Evolutionary conservation across 371 early-diverging fungal genomes (phyloP).

Genomic region (Mucor sp.): DNA sequence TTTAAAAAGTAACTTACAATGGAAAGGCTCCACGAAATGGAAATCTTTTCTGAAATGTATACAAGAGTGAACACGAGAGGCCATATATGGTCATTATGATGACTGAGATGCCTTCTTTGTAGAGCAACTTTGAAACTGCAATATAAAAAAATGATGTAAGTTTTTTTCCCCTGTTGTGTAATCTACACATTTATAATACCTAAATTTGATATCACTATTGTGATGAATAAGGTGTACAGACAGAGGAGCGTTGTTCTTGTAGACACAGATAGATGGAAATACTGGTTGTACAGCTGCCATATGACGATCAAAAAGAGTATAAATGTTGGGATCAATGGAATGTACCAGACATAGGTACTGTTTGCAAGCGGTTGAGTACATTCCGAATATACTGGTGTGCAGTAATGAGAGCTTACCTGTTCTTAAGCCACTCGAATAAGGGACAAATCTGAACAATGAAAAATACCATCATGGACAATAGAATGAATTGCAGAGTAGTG

Average conservation of each 20-base stretch:
- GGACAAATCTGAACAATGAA: slow-evolving; percentile 23
- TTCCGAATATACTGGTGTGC: no score
- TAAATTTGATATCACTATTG: slow-evolving; percentile 14
- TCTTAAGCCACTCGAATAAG: slow-evolving; percentile 24
- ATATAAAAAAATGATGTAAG: background rate
- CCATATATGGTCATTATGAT: slow-evolving; percentile 23
- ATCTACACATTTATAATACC: slow-evolving; percentile 7
- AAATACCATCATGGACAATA: slow-evolving; percentile 20
- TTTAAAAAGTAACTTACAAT: slow-evolving; percentile 25
- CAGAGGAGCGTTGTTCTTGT: slow-evolving; percentile 7
- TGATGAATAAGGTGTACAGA: slow-evolving; percentile 1
- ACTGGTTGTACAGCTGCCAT: slow-evolving; percentile 24
- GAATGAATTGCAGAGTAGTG: slow-evolving; percentile 65
- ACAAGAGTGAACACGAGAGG: slow-evolving; percentile 13
- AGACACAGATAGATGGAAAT: slow-evolving; percentile 8
- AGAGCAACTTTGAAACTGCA: slow-evolving; percentile 25
- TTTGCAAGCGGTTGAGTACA: no score
- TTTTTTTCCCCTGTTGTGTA: slow-evolving; percentile 2
- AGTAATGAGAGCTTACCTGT: slow-evolving; percentile 9
- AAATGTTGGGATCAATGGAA: slow-evolving; percentile 14
- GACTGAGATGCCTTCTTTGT: slow-evolving; percentile 19
- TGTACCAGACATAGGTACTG: slow-evolving; percentile 24
- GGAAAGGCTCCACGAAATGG: slow-evolving; percentile 26
- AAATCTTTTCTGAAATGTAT: slow-evolving; percentile 21
- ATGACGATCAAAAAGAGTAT: slow-evolving; percentile 9